phyloP scores from a whole-genome alignment of 2,329 filamentous ascomycete species.

The Colletotrichum eremochloae region DNA sequence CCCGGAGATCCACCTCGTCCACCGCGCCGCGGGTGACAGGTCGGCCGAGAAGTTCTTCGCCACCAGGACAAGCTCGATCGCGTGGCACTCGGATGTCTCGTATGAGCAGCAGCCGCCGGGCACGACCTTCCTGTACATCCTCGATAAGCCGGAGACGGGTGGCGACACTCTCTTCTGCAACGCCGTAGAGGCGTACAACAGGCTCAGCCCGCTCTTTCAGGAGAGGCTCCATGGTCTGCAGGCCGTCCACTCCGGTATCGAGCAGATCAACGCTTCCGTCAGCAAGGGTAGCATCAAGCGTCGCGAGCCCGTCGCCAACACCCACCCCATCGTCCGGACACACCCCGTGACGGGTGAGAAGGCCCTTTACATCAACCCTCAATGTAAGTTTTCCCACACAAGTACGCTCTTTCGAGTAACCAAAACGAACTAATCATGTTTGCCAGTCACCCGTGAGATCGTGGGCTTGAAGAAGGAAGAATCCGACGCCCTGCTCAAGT shows the following conservation, averaged over 20 bases:
- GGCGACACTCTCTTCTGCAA: slow-evolving; percentile 90
- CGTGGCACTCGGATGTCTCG: slow-evolving; percentile 91
- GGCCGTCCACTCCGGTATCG: slow-evolving; percentile 39
- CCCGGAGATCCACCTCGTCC: slow-evolving; percentile 77
- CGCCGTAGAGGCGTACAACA: slow-evolving; percentile 83
- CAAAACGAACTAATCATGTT: not conserved
- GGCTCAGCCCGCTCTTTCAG: slow-evolving; percentile 83
- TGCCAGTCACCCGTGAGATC: slow-evolving; percentile 35
- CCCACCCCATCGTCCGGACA: slow-evolving; percentile 37
- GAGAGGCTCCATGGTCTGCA: slow-evolving; percentile 55
- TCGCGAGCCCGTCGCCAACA: slow-evolving; percentile 40
- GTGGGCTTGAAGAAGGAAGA: slow-evolving; percentile 41
- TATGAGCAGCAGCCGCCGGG: slow-evolving; percentile 92
- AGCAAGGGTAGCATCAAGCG: slow-evolving; percentile 41
- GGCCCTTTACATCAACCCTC: slow-evolving; percentile 39
- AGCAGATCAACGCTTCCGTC: slow-evolving; percentile 39
- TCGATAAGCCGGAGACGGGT: slow-evolving; percentile 84
- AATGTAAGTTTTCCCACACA: slow-evolving; percentile 23
- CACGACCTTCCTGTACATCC: slow-evolving; percentile 88
- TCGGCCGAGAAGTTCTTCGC: slow-evolving; percentile 71
- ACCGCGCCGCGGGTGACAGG: slow-evolving; percentile 67
- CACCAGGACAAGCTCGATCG: slow-evolving; percentile 81
- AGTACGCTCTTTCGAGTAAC: no score
- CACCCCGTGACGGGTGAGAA: slow-evolving; percentile 40
- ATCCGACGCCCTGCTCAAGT: slow-evolving; percentile 39